Evolutionary conservation across 2,329 filamentous ascomycete species (phyloP).

Genomic region (Aspergillus pseudoterreus): DNA sequence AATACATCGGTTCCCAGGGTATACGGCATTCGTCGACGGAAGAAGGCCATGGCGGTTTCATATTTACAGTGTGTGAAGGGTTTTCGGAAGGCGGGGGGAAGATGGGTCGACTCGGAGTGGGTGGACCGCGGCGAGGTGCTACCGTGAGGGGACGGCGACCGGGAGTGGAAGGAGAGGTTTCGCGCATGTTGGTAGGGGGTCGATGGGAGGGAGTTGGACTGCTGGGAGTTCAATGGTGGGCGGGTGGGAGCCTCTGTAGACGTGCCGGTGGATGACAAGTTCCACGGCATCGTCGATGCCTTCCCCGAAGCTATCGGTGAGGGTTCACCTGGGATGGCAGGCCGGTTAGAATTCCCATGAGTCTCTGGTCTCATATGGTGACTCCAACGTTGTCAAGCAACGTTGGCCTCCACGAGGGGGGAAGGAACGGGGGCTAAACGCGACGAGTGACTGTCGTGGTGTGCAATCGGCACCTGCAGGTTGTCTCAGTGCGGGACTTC

Average conservation of each 20-base stretch:
- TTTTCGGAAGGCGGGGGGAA: constrained; percentile 64
- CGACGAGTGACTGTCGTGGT: constrained; percentile 4
- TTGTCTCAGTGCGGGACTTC: background rate
- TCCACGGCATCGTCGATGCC: constrained; percentile 41
- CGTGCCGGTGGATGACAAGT: constrained; percentile 28
- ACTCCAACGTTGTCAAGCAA: constrained; percentile 30
- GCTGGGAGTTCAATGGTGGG: constrained; percentile 54
- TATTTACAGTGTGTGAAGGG: constrained; percentile 73
- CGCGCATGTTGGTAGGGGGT: constrained; percentile 87
- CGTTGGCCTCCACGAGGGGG: constrained; percentile 21
- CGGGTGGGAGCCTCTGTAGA: constrained; percentile 38
- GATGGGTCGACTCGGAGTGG: constrained; percentile 81
- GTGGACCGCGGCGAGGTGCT: constrained; percentile 86
- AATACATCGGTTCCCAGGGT: constrained; percentile 77
- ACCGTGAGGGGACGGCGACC: constrained; percentile 72
- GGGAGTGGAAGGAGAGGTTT: constrained; percentile 75
- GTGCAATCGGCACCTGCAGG: background rate
- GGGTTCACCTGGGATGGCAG: constrained; percentile 38
- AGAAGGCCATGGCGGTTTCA: constrained; percentile 79
- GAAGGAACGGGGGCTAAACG: background rate
- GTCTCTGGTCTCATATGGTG: constrained; percentile 41
- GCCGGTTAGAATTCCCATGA: constrained; percentile 41
- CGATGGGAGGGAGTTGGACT: constrained; percentile 88
- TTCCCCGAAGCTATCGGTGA: constrained; percentile 41
- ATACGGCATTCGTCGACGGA: constrained; percentile 86